These are phyloP conservation scores for Macrocystidia cucumis DNA, from an alignment of 1,284 basidiomycete genomes.

Conservation along the genomic window DNA sequence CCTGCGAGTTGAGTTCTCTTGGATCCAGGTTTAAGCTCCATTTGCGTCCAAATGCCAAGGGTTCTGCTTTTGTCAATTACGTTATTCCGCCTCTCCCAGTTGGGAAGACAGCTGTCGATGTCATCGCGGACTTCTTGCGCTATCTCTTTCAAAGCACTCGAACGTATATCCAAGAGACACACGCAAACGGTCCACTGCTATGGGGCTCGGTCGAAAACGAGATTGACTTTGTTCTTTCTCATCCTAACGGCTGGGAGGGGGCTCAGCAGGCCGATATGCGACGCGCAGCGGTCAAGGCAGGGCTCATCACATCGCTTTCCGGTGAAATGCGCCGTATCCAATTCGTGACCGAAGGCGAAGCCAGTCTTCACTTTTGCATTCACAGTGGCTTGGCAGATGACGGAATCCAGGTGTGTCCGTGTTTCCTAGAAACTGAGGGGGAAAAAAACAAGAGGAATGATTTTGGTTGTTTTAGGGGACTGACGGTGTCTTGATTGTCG, in stretches of 20 bases:
- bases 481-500: conserved; percentile 33
- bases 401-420: conserved; percentile 13
- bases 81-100: conserved; percentile 32
- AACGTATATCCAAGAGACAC: conserved; percentile 40
- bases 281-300: conserved; percentile 26
- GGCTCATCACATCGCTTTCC: conserved; percentile 18
- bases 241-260: conserved; percentile 37
- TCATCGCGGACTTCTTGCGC: conserved; percentile 41
- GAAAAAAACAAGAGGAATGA: no score
- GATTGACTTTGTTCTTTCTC: conserved; percentile 28
- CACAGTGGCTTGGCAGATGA: conserved; percentile 15
- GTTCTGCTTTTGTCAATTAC: conserved; percentile 5
- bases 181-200: conserved; percentile 28
- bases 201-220: conserved; percentile 21
- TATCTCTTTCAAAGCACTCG: conserved; percentile 40
- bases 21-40: conserved; percentile 23
- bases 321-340: conserved; percentile 17
- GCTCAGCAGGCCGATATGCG: conserved; percentile 33
- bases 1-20: not conserved
- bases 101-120: conserved; percentile 29
- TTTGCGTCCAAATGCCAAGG: conserved; percentile 12
- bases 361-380: conserved; percentile 32
- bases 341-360: conserved; percentile 37
- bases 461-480: conserved; percentile 18
- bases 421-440: no score